Percentiles rank a stretch among this genome's conserved stretches.
phyloP scores from a whole-genome alignment of 352 stramenopile genomes.

The Phytophthora meadii region DNA sequence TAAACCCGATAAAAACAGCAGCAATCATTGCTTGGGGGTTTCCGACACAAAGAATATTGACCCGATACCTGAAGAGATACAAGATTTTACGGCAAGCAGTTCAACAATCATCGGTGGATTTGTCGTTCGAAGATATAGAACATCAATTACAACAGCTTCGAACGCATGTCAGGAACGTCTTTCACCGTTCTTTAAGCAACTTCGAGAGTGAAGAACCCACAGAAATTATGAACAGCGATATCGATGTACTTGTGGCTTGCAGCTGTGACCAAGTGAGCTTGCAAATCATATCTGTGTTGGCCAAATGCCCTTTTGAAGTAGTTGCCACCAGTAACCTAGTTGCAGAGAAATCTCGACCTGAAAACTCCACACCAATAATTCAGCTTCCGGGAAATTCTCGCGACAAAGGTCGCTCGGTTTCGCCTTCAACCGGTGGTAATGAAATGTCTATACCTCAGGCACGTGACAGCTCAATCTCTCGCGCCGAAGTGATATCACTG shows the following conservation, averaged over 20 bases:
- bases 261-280: constrained; percentile 30
- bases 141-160: constrained; percentile 33
- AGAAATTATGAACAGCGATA: constrained; percentile 3
- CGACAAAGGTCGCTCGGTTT: not conserved
- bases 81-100: constrained; percentile 28
- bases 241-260: constrained; percentile 24
- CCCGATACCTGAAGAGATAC: constrained; percentile 46
- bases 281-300: constrained; percentile 20
- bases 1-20: constrained; percentile 36
- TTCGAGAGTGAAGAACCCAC: constrained; percentile 11
- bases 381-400: not conserved
- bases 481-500: constrained; percentile 35
- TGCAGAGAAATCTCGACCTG: not conserved
- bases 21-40: constrained; percentile 43
- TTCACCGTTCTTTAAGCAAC: constrained; percentile 8
- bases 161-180: constrained; percentile 21
- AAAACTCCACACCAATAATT: not conserved
- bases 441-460: not conserved
- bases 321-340: not conserved
- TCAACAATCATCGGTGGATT: not conserved
- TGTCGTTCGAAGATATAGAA: constrained; percentile 32
- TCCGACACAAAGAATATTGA: constrained; percentile 31
- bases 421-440: not conserved
- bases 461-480: constrained; percentile 27
- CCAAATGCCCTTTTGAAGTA: constrained; percentile 9